Percentiles rank a stretch among this genome's conserved stretches.
phyloP scores from a whole-genome alignment of 164 flowering plant genomes.

The Akebia trifoliata region DNA sequence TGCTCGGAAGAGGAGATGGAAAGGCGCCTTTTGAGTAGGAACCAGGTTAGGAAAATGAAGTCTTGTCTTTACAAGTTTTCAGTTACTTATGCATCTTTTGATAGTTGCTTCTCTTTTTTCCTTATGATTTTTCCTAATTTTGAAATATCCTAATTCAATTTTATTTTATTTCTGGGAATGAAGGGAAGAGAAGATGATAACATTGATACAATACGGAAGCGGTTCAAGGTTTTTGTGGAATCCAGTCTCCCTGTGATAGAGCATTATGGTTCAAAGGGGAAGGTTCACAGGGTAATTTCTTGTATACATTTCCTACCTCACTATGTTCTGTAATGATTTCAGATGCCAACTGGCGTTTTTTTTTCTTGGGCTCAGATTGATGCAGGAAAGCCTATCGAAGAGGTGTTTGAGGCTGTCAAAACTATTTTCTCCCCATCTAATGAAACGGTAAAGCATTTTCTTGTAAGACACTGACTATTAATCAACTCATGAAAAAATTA shows the following conservation, averaged over 20 bases:
- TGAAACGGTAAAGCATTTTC: slow-evolving; percentile 38
- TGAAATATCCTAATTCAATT: neutral
- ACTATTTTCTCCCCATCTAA: slow-evolving; percentile 37
- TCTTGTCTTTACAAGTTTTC: neutral
- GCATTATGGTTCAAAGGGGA: slow-evolving; percentile 55
- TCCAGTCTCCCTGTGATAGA: slow-evolving; percentile 70
- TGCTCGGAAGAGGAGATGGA: slow-evolving; percentile 93
- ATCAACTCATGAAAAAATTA: neutral
- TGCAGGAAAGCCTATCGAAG: slow-evolving; percentile 73
- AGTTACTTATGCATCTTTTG: neutral
- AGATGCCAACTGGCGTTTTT: neutral
- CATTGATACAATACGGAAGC: slow-evolving; percentile 69
- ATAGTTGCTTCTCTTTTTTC: neutral
- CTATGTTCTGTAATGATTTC: neutral
- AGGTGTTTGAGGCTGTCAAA: slow-evolving; percentile 75
- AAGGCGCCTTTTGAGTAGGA: slow-evolving; percentile 70
- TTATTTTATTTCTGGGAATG: slow-evolving; percentile 6
- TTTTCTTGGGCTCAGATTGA: slow-evolving; percentile 45
- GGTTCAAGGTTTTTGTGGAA: slow-evolving; percentile 66
- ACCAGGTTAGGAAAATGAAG: slow-evolving; percentile 50
- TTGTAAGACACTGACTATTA: neutral
- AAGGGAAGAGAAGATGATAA: slow-evolving; percentile 93
- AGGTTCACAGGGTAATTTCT: slow-evolving; percentile 56
- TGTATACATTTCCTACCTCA: neutral
- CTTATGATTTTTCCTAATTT: neutral